Evolutionary conservation across 441 rosid species (phyloP).

Genomic region (Brassica hybrid): DNA sequence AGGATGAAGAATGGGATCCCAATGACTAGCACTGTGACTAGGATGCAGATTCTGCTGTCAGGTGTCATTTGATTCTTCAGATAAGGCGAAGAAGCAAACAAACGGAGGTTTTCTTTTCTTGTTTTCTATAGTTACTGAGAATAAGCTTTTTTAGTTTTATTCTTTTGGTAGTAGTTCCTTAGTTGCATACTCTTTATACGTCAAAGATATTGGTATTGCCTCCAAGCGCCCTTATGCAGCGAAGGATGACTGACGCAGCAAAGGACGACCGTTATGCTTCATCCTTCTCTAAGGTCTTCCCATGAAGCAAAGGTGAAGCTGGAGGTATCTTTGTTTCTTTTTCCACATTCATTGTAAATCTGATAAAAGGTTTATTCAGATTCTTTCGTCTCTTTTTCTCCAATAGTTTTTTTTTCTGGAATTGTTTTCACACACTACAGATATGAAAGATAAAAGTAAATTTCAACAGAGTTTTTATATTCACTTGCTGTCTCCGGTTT

Average conservation of each 20-base stretch:
- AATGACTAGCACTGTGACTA: slow-evolving; percentile 52
- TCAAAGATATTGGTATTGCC: slow-evolving; percentile 41
- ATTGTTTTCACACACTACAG: slow-evolving; percentile 35
- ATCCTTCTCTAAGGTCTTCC: slow-evolving; percentile 30
- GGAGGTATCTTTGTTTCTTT: slow-evolving; percentile 37
- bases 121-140: slow-evolving; percentile 45
- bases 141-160: slow-evolving; percentile 52
- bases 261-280: slow-evolving; percentile 25
- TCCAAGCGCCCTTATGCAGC: slow-evolving; percentile 21
- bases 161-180: slow-evolving; percentile 50
- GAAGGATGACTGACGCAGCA: slow-evolving; percentile 24
- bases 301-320: slow-evolving; percentile 36
- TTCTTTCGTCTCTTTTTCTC: slow-evolving; percentile 39
- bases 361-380: slow-evolving; percentile 36
- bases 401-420: slow-evolving; percentile 27
- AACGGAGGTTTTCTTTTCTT: slow-evolving; percentile 42
- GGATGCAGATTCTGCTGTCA: slow-evolving; percentile 22
- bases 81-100: slow-evolving; percentile 40
- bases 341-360: slow-evolving; percentile 41
- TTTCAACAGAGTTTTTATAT: slow-evolving; percentile 17
- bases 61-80: slow-evolving; percentile 41
- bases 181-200: slow-evolving; percentile 41
- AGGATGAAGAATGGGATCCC: too few relatives aligned
- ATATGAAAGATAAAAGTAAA: slow-evolving; percentile 36
- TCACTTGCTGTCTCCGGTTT: slow-evolving; percentile 6